Evolutionary conservation across 2,329 filamentous ascomycete species (phyloP).

Genomic region (Diaporthe humulicola): DNA sequence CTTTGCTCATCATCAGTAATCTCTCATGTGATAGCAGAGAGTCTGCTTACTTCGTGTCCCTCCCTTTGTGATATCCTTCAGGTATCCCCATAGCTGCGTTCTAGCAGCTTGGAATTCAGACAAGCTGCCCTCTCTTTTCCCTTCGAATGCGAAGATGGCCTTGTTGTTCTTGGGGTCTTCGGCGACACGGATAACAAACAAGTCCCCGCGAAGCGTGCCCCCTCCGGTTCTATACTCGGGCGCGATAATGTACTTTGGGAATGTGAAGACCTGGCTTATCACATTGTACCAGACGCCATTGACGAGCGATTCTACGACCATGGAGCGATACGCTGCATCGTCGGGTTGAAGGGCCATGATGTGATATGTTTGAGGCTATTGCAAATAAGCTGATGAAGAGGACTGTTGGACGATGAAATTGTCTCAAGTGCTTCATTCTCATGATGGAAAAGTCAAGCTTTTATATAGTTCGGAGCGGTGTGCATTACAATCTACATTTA

Average conservation of each 20-base stretch:
- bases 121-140: background rate
- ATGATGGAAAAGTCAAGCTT: background rate
- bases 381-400: too few species aligned
- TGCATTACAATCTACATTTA: background rate
- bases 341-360: background rate
- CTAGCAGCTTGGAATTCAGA: background rate
- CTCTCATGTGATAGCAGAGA: too few species aligned
- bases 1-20: background rate
- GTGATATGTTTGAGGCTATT: background rate
- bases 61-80: background rate
- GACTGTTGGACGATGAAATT: too few species aligned
- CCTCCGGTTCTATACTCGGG: background rate
- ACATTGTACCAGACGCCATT: slow-evolving; percentile 2
- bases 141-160: background rate
- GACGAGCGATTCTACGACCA: background rate
- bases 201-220: background rate
- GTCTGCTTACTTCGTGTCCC: background rate
- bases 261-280: background rate
- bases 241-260: background rate
- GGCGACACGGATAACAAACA: background rate
- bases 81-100: background rate
- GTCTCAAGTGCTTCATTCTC: background rate
- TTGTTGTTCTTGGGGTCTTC: background rate
- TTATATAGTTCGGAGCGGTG: background rate
- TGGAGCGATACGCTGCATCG: background rate